These are phyloP conservation scores for Styphnolobium japonicum DNA, from an alignment of 306 rosid species.

Conservation along the genomic window DNA sequence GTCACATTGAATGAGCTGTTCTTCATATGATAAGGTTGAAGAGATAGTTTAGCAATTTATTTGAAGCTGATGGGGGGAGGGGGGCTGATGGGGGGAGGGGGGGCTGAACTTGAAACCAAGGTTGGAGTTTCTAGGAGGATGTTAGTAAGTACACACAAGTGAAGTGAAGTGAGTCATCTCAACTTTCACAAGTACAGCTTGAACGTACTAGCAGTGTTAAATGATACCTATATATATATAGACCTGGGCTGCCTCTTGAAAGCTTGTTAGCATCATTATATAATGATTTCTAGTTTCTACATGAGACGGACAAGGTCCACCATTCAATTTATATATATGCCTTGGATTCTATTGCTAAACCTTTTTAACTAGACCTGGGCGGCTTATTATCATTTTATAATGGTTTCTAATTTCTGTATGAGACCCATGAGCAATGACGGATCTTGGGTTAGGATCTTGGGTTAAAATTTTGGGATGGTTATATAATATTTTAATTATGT, in stretches of 20 bases:
- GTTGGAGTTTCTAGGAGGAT: background rate
- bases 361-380: too few relatives aligned
- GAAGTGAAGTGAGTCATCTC: background rate
- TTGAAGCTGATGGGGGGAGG: slow-evolving; percentile 4
- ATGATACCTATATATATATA: background rate
- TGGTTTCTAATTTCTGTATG: too few relatives aligned
- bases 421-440: too few relatives aligned
- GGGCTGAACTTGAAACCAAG: background rate
- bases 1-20: slow-evolving; percentile 29
- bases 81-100: too few relatives aligned
- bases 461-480: too few relatives aligned
- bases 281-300: background rate
- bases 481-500: too few relatives aligned
- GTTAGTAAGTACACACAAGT: background rate
- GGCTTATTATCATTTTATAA: too few relatives aligned
- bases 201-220: background rate
- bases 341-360: too few relatives aligned
- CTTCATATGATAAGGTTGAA: slow-evolving; percentile 16
- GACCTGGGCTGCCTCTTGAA: background rate
- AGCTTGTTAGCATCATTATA: background rate
- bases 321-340: too few relatives aligned
- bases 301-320: background rate
- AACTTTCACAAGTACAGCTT: background rate
- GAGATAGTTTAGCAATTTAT: background rate
- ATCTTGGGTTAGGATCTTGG: too few relatives aligned